Evolutionary conservation across 345 rosid species (phyloP).

Genomic region (Boechera retrofracta): DNA sequence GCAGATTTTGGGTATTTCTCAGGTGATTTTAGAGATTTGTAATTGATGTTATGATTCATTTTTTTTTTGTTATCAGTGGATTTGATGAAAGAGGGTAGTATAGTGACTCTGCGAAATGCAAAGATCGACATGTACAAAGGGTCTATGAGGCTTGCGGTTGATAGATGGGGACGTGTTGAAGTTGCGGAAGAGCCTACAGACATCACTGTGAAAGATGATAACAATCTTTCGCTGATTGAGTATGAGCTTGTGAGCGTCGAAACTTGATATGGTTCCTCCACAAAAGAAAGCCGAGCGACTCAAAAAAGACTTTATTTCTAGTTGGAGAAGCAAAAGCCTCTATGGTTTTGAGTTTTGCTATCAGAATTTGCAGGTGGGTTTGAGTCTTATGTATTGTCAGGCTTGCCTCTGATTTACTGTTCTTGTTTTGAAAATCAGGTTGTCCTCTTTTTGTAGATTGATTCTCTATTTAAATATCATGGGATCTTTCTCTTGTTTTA

Average conservation of each 20-base stretch:
- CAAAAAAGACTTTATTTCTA: background rate
- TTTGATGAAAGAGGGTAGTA: slow-evolving; percentile 77
- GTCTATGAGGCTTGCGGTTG: slow-evolving; percentile 84
- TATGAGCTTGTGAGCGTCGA: slow-evolving; percentile 73
- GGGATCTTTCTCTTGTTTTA: slow-evolving; percentile 29
- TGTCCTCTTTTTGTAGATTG: too few relatives aligned
- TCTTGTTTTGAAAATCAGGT: slow-evolving; percentile 14
- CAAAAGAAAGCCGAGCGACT: slow-evolving; percentile 24
- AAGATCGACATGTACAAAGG: slow-evolving; percentile 83
- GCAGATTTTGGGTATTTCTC: background rate
- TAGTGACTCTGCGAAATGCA: slow-evolving; percentile 69
- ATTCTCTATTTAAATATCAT: background rate
- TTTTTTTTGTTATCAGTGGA: slow-evolving; percentile 63
- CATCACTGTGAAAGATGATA: slow-evolving; percentile 75
- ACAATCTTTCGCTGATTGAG: slow-evolving; percentile 77
- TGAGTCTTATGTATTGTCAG: slow-evolving; percentile 33
- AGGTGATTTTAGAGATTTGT: background rate
- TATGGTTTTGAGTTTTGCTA: slow-evolving; percentile 35
- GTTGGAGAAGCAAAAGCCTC: background rate
- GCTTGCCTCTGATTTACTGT: slow-evolving; percentile 29
- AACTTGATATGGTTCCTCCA: slow-evolving; percentile 30
- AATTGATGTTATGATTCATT: background rate
- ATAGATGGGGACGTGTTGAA: slow-evolving; percentile 71
- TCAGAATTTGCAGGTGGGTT: slow-evolving; percentile 18
- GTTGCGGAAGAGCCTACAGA: slow-evolving; percentile 55